Percentiles rank a stretch among this genome's conserved stretches.
phyloP scores from a whole-genome alignment of 2,329 filamentous ascomycete genomes.

The Cordyceps tenuipes region DNA sequence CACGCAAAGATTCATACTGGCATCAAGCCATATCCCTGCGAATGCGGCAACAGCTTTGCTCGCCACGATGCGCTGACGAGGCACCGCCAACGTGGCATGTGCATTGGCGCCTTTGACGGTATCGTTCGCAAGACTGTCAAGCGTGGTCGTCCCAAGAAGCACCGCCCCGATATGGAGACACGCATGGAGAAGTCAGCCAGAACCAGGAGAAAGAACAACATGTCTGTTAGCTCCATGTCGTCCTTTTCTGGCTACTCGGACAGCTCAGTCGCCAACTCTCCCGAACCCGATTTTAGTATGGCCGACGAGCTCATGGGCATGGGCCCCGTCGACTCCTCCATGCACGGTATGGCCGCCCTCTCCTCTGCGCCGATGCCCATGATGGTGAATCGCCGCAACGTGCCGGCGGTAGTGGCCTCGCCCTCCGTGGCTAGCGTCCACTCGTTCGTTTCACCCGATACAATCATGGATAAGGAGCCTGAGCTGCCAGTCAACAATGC shows the following conservation, averaged over 20 bases:
- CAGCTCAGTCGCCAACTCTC: constrained; percentile 46
- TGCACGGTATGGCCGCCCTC: constrained; percentile 26
- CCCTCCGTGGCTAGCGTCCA: constrained; percentile 31
- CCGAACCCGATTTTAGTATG: constrained; percentile 38
- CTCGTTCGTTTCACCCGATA: constrained; percentile 40
- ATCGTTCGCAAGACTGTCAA: constrained; percentile 52
- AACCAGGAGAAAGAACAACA: constrained; percentile 48
- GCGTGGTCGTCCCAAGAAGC: constrained; percentile 56
- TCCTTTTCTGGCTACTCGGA: constrained; percentile 51
- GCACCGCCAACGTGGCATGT: constrained; percentile 93
- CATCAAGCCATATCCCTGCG: constrained; percentile 89
- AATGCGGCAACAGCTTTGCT: constrained; percentile 90
- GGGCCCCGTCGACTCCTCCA: constrained; percentile 20
- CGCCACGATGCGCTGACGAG: constrained; percentile 91
- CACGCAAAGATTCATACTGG: constrained; percentile 97
- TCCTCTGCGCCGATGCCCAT: constrained; percentile 39
- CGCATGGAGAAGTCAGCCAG: constrained; percentile 47
- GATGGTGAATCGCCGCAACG: constrained; percentile 20
- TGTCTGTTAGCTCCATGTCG: constrained; percentile 38
- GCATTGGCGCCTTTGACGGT: constrained; percentile 87
- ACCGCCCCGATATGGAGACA: constrained; percentile 47
- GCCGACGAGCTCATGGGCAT: constrained; percentile 43
- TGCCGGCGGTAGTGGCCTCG: constrained; percentile 24
- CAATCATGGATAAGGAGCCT: constrained; percentile 33
- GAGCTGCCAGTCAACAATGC: constrained; percentile 43